Base-by-base conservation (phyloP, 2,329 filamentous ascomycete genomes). In the Aspergillus quadricinctus region DNA sequence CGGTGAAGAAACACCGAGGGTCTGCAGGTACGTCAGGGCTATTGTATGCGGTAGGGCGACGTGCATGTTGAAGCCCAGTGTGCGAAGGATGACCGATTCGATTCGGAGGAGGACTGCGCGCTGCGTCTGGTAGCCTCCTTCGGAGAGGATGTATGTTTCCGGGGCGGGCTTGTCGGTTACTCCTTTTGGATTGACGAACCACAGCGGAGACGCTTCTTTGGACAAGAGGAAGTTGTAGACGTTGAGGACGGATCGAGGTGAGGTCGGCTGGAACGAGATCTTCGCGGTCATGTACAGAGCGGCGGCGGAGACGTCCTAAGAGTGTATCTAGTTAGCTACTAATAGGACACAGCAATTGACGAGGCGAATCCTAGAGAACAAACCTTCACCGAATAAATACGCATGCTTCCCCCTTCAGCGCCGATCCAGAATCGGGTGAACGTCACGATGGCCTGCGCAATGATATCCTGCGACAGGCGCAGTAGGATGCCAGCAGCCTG, bases 1-100 rank as follows among this genome's bases (percentile, higher is more conserved):
- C 0, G 82, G 75, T 1, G 70, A 71, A 4, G 86, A 81, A 49
- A 89, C 87, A 57, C 91, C 90, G 19, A 99, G 83, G 0, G 92
- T 88, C 75, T 97, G 93, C 1, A 97, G 83, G 70, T 97, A 99
- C 5, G 92, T 97, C 56, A 97, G 83, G 57, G 90, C 90, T 14
- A 97, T 83, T 0, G 89, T 83, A 68, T 97, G 90, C 0, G 94
- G 94, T 0, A 97, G 81, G 1, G 90, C 86, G 10, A 95, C 90
- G 64, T 94, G 90, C 1, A 88, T 89, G 66, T 95, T 84, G 73
- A 96, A 97, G 14, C 87, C 86, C 0, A 97, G 79, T 0, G 85
- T 81, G 58, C 85, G 85, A 1, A 97, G 81, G 19, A 97, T 85
- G 43, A 86, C 84, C 3, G 88, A 84, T 73, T 99, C 94, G 50